A percentile compares a stretch with the other conserved stretches of the same genome.
Evolutionary conservation across 2,329 filamentous ascomycete species (phyloP).

Genomic region (Aspergillus puulaauensis): DNA sequence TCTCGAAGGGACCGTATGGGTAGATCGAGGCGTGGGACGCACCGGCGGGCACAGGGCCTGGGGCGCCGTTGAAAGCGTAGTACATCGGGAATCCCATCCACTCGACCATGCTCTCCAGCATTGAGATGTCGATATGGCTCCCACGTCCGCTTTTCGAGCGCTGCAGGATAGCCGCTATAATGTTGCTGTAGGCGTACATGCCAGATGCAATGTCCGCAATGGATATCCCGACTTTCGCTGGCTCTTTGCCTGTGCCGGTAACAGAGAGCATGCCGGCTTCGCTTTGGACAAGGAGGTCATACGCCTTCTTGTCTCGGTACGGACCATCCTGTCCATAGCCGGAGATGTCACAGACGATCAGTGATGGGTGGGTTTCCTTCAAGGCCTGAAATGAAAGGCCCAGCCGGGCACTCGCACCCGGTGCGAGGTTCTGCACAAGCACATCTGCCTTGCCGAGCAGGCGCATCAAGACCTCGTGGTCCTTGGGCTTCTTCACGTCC

Average conservation of each 20-base stretch:
- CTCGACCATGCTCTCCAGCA: slow-evolving; percentile 59
- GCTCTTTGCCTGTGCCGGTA: slow-evolving; percentile 47
- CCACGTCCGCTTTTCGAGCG: slow-evolving; percentile 48
- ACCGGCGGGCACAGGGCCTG: slow-evolving; percentile 47
- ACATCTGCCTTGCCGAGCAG: slow-evolving; percentile 50
- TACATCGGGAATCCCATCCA: slow-evolving; percentile 61
- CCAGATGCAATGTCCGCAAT: slow-evolving; percentile 57
- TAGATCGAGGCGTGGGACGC: slow-evolving; percentile 58
- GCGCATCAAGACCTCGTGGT: slow-evolving; percentile 46
- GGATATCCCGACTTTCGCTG: slow-evolving; percentile 54
- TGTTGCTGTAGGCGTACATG: slow-evolving; percentile 54
- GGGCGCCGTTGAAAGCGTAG: slow-evolving; percentile 50
- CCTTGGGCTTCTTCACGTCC: slow-evolving; percentile 47
- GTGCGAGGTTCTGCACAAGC: slow-evolving; percentile 55
- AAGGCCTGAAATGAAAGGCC: slow-evolving; percentile 50
- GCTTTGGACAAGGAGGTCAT: slow-evolving; percentile 56
- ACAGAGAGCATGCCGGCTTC: slow-evolving; percentile 55
- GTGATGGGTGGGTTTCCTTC: slow-evolving; percentile 40
- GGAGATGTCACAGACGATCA: slow-evolving; percentile 58
- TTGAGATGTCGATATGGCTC: slow-evolving; percentile 55
- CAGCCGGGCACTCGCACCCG: slow-evolving; percentile 49
- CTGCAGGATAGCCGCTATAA: slow-evolving; percentile 52
- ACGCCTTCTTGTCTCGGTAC: slow-evolving; percentile 56
- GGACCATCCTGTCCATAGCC: slow-evolving; percentile 54
- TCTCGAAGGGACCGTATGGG: slow-evolving; percentile 57